Conservation (phyloP, 1,284 basidiomycete species). For the Hemileia vastatrix region DNA sequence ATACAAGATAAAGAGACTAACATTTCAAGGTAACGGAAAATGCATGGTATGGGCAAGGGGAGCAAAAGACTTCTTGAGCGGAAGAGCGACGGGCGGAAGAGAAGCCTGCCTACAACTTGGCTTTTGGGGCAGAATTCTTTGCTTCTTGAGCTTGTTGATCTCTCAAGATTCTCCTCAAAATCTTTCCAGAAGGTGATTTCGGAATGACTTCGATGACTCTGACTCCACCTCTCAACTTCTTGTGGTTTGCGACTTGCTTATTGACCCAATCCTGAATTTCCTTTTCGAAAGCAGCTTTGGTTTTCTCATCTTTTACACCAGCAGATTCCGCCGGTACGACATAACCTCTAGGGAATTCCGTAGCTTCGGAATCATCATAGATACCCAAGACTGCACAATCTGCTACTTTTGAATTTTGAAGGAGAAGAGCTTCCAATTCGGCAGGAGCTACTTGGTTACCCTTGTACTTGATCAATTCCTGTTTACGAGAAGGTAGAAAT, state of each 20-base stretch:
- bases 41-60: too few relatives aligned
- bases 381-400: neutral
- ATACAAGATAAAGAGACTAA: too few relatives aligned
- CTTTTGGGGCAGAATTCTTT: too few relatives aligned
- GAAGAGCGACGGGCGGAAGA: too few relatives aligned
- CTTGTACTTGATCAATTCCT: conserved; percentile 31
- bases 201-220: conserved; percentile 32
- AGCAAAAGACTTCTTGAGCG: too few relatives aligned
- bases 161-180: conserved; percentile 35
- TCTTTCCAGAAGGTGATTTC: conserved; percentile 37
- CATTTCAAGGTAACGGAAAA: too few relatives aligned
- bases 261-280: conserved; percentile 35
- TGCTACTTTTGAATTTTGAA: conserved; percentile 40
- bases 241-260: conserved; percentile 36
- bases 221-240: conserved; percentile 37
- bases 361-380: neutral
- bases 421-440: conserved; percentile 63
- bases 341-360: conserved; percentile 35
- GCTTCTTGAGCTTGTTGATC: conserved; percentile 30
- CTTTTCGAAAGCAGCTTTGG: conserved; percentile 27
- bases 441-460: conserved; percentile 60
- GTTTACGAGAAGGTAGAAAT: neutral
- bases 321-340: conserved; percentile 29
- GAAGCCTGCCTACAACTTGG: too few relatives aligned
- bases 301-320: conserved; percentile 11